These are phyloP conservation scores for Cochlearia excelsa DNA, from an alignment of 345 rosid species.

Conservation along the genomic window DNA sequence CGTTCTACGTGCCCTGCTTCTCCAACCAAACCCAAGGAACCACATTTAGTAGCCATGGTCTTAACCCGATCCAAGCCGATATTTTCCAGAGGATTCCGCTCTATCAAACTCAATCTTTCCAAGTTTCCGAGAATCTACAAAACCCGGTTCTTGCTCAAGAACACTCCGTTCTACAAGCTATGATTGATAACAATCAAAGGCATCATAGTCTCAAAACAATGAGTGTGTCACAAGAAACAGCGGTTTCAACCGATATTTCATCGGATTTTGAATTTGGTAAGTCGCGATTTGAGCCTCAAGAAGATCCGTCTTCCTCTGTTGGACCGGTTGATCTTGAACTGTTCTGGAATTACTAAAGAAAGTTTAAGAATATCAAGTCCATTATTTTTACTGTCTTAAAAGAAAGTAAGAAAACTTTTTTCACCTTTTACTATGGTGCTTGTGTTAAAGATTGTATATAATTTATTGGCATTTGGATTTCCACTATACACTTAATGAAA, in stretches of 20 bases:
- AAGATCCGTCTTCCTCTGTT: slow-evolving; percentile 48
- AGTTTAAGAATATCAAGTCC: neutral
- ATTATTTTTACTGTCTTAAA: slow-evolving; percentile 19
- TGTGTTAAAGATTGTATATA: slow-evolving; percentile 33
- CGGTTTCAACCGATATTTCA: slow-evolving; percentile 44
- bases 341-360: slow-evolving; percentile 66
- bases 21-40: slow-evolving; percentile 59
- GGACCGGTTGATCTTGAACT: slow-evolving; percentile 54
- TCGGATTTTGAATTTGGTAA: slow-evolving; percentile 51
- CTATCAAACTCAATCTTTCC: slow-evolving; percentile 37
- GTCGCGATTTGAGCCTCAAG: slow-evolving; percentile 46
- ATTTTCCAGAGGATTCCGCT: slow-evolving; percentile 36
- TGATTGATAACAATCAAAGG: slow-evolving; percentile 47
- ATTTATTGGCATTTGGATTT: slow-evolving; percentile 20
- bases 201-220: slow-evolving; percentile 49
- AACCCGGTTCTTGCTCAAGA: slow-evolving; percentile 44
- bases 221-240: slow-evolving; percentile 64
- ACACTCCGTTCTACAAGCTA: slow-evolving; percentile 48
- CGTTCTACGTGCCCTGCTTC: slow-evolving; percentile 99
- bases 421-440: slow-evolving; percentile 28
- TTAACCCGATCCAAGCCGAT: slow-evolving; percentile 38
- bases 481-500: slow-evolving; percentile 16
- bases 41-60: slow-evolving; percentile 41
- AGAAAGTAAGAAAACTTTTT: slow-evolving; percentile 25
- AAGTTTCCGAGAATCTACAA: slow-evolving; percentile 35